Evolutionary conservation across 495 filamentous ascomycete genomes (phyloP), one percentile per base, ranked within the genome.

Genomic region (Tirmania nivea): DNA sequence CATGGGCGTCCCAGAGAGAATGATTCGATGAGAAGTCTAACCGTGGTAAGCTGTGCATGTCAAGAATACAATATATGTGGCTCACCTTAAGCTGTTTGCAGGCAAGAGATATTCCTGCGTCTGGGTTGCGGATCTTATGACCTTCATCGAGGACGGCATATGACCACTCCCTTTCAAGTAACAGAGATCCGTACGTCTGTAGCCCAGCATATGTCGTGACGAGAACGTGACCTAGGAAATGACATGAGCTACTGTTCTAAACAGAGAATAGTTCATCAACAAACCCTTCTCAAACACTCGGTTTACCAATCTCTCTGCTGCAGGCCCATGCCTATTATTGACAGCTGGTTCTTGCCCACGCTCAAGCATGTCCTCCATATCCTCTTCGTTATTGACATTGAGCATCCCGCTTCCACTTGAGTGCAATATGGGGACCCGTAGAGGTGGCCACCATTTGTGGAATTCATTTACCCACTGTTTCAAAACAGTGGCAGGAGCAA

Each of bases 381-480:
- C 73, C 3, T 78, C 74, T 48, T 84, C 79, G 63, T 94, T 86
- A n/a, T 73, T 69, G 47, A 89, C 65, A 57, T 92, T 86, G 16
- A 95, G 69, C 90, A 96, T 95, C 3, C 90, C 90, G 62, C 86
- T 94, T 9, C 90, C 90, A 17, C 89, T 94, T 0, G 83, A 83
- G 68, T 97, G 90, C 39, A 97, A 68, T 56, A 96, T 96, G 0
- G 87, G 92, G 0, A 96, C 90, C 19, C 90, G 79, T 31, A 97
- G 73, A 17, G 90, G 80, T 14, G 90, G 90, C 90, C 90, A 96
- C 90, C 90, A 97, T 21, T 79, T 77, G 66, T 96, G 90, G 59
- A 97, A 95, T 61, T 97, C 90, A 55, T 92, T 90, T 10, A 94
- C 90, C 90, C 90, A 97, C 63, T 96, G 88, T 55, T 83, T 84